These are phyloP conservation scores for Geoglossum cookeanum DNA, from an alignment of 2,329 filamentous ascomycete species.

Conservation along the genomic window DNA sequence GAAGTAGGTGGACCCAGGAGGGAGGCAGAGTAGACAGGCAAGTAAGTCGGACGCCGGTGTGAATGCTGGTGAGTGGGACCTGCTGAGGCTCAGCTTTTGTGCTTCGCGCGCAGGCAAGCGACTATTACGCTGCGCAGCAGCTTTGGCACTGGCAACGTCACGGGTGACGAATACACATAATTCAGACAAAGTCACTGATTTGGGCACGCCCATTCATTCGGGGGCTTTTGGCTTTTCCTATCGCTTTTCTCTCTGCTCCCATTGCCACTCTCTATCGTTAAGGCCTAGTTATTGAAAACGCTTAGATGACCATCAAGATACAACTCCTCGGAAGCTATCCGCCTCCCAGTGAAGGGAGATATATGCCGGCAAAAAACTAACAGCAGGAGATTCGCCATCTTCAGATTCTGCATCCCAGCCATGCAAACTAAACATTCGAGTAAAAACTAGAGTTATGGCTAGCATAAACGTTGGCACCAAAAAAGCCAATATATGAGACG, in stretches of 20 bases:
- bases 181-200: not conserved
- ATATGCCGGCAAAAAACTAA: not conserved
- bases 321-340: not conserved
- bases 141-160: not conserved
- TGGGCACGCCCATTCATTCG: not conserved
- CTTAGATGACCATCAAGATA: not conserved
- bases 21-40: not conserved
- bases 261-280: not conserved
- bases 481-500: not conserved
- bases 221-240: not conserved
- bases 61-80: not conserved
- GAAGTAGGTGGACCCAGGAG: not conserved
- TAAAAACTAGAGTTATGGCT: not conserved
- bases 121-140: not conserved
- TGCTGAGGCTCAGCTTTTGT: not conserved
- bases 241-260: not conserved
- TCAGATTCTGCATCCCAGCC: not conserved
- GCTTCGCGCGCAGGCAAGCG: too few species aligned
- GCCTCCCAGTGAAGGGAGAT: not conserved
- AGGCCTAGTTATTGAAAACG: not conserved
- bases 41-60: not conserved
- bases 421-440: not conserved
- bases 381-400: not conserved
- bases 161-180: not conserved
- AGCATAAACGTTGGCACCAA: not conserved